Evolutionary conservation across 495 filamentous ascomycete genomes (phyloP).

Genomic region (Aspergillus bridgeri): DNA sequence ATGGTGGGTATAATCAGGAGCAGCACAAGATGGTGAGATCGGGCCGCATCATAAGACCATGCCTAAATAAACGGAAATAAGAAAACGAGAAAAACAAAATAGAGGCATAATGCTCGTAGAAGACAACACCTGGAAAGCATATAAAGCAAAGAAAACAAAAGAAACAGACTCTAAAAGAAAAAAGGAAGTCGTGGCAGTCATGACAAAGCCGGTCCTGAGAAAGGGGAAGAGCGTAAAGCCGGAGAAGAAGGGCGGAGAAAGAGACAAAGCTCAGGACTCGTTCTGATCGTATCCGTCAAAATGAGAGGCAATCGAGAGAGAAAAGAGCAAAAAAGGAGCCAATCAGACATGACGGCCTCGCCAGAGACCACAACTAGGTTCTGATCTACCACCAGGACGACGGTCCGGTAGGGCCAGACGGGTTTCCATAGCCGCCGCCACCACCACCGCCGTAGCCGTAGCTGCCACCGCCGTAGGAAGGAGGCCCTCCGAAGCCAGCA

Average conservation of each 20-base stretch:
- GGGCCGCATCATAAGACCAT: conserved; percentile 45
- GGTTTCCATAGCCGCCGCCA: conserved; percentile 73
- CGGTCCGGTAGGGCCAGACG: conserved; percentile 74
- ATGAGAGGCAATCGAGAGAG: conserved; percentile 35
- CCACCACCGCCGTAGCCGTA: conserved; percentile 39
- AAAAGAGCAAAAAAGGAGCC: conserved; percentile 40
- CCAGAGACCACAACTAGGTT: conserved; percentile 46
- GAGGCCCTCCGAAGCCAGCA: conserved; percentile 25
- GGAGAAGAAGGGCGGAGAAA: conserved; percentile 19
- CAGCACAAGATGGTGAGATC: conserved; percentile 30
- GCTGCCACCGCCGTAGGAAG: conserved; percentile 35
- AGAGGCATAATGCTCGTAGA: conserved; percentile 24
- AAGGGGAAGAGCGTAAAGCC: conserved; percentile 33
- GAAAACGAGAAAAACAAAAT: conserved; percentile 26
- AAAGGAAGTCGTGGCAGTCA: conserved; percentile 45
- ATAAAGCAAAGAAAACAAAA: conserved; percentile 18
- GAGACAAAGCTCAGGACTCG: conserved; percentile 45
- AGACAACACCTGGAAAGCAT: conserved; percentile 30
- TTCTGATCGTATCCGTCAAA: conserved; percentile 47
- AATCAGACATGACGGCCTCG: conserved; percentile 47
- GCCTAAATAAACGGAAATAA: conserved; percentile 38
- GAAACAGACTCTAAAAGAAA: conserved; percentile 26
- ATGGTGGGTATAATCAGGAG: conserved; percentile 33
- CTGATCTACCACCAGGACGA: conserved; percentile 91
- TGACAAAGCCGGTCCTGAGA: conserved; percentile 52